Conservation (phyloP, 768 basidiomycete species). For the Naganishia vishniacii region DNA sequence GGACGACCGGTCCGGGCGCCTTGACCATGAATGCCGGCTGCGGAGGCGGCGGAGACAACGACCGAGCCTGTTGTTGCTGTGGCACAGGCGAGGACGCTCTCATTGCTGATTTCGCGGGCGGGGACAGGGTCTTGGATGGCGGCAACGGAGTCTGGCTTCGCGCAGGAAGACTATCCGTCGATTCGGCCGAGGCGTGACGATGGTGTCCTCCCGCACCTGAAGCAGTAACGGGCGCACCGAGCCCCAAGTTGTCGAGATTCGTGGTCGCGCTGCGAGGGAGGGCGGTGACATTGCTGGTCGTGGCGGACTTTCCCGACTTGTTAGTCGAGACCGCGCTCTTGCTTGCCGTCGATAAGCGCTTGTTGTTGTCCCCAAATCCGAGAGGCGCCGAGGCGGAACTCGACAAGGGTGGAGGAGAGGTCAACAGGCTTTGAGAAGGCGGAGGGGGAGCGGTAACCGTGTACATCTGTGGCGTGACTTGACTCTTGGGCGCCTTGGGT, state of each 20-base stretch:
- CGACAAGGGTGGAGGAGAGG: constrained; percentile 25
- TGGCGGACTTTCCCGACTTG: constrained; percentile 5
- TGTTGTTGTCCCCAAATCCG: constrained; percentile 15
- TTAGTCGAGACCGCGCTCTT: background rate
- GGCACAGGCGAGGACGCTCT: constrained; percentile 39
- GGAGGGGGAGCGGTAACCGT: constrained; percentile 27
- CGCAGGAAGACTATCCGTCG: constrained; percentile 5
- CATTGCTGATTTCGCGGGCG: constrained; percentile 45
- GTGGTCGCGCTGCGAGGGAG: constrained; percentile 21
- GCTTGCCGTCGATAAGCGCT: constrained; percentile 9
- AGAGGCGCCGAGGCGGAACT: constrained; percentile 19
- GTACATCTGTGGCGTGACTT: constrained; percentile 42
- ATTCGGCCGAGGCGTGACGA: background rate
- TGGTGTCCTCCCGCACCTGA: background rate
- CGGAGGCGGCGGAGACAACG: constrained; percentile 3
- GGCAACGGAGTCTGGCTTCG: constrained; percentile 40
- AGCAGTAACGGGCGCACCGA: constrained; percentile 19
- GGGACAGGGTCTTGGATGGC: constrained; percentile 36
- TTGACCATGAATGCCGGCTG: constrained; percentile 39
- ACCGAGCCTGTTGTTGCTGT: background rate
- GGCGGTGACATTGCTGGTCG: background rate
- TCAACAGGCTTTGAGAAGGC: constrained; percentile 26
- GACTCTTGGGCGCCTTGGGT: constrained; percentile 45
- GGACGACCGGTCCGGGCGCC: constrained; percentile 43
- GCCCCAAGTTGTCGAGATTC: constrained; percentile 11